A percentile compares a stretch with the other conserved stretches of the same genome.
phyloP scores from a whole-genome alignment of 805 yeast species.

The Candida dajiaensis region DNA sequence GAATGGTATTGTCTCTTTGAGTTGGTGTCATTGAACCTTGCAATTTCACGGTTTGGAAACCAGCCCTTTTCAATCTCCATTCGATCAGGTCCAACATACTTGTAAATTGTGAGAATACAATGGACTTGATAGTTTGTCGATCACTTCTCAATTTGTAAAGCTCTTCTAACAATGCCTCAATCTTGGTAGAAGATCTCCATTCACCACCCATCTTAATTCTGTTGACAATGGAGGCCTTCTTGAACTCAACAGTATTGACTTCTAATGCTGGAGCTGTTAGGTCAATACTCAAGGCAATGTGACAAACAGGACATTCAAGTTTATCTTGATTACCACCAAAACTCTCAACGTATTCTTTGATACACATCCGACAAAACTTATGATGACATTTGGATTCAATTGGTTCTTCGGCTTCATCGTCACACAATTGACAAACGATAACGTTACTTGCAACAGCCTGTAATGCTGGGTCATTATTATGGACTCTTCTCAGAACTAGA shows the following conservation, averaged over 20 bases:
- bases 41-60: slow-evolving; percentile 87
- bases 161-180: slow-evolving; percentile 94
- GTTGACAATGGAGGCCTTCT: slow-evolving; percentile 72
- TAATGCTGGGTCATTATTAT: slow-evolving; percentile 29
- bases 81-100: slow-evolving; percentile 94
- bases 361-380: slow-evolving; percentile 86
- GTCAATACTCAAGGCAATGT: slow-evolving; percentile 87
- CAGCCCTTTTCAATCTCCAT: slow-evolving; percentile 93
- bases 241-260: slow-evolving; percentile 46
- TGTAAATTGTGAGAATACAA: slow-evolving; percentile 96
- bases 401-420: slow-evolving; percentile 97
- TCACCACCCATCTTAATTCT: slow-evolving; percentile 80
- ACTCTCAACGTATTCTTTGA: slow-evolving; percentile 83
- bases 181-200: slow-evolving; percentile 94
- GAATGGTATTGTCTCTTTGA: slow-evolving; percentile 88
- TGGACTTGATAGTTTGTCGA: slow-evolving; percentile 83
- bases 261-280: slow-evolving; percentile 80
- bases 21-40: slow-evolving; percentile 97
- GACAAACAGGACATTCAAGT: slow-evolving; percentile 93
- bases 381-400: slow-evolving; percentile 94
- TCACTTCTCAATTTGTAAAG: slow-evolving; percentile 82
- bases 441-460: slow-evolving; percentile 30
- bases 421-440: slow-evolving; percentile 87
- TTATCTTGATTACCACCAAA: slow-evolving; percentile 53
- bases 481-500: slow-evolving; percentile 71